phyloP scores from a whole-genome alignment of 768 basidiomycete species.

The Mycena floridula region DNA sequence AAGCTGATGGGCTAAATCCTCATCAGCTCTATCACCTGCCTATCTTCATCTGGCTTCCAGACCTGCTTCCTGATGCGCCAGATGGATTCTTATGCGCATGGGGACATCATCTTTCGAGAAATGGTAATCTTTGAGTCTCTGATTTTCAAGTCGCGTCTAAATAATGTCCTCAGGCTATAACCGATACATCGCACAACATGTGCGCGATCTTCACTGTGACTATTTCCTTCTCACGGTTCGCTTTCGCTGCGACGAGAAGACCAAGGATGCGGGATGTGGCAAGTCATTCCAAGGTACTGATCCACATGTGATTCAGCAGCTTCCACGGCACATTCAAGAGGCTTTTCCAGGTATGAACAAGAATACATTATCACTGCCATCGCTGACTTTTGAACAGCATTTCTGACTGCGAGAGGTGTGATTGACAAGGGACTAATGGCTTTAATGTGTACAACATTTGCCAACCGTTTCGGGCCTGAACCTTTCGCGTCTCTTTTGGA shows the following conservation, averaged over 20 bases:
- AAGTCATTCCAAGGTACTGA: conserved; percentile 6
- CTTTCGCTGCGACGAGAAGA: conserved; percentile 5
- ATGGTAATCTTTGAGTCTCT: no score
- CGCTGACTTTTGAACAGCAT: background rate
- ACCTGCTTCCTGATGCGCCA: conserved; percentile 8
- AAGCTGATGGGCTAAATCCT: conserved; percentile 5
- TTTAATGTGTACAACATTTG: conserved; percentile 9
- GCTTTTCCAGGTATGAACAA: conserved; percentile 4
- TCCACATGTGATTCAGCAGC: conserved; percentile 7
- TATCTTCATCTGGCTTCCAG: conserved; percentile 12
- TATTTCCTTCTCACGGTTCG: conserved; percentile 10
- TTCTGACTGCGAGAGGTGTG: background rate
- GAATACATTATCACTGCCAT: background rate
- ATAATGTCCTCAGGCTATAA: conserved; percentile 4
- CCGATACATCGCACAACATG: conserved; percentile 8
- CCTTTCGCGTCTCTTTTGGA: conserved; percentile 11
- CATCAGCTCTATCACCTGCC: conserved; percentile 4
- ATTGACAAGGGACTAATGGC: conserved; percentile 5
- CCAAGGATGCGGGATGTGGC: conserved; percentile 3
- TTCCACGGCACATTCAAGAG: conserved; percentile 5
- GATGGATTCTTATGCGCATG: conserved; percentile 7
- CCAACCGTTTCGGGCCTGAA: conserved; percentile 10
- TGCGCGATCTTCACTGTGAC: conserved; percentile 2
- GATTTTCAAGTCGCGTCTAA: no score
- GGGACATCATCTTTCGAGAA: conserved; percentile 4